Percentiles rank a stretch among this genome's conserved stretches.
Conservation (phyloP, 345 rosid genomes). For the Tarenaya hassleriana region DNA sequence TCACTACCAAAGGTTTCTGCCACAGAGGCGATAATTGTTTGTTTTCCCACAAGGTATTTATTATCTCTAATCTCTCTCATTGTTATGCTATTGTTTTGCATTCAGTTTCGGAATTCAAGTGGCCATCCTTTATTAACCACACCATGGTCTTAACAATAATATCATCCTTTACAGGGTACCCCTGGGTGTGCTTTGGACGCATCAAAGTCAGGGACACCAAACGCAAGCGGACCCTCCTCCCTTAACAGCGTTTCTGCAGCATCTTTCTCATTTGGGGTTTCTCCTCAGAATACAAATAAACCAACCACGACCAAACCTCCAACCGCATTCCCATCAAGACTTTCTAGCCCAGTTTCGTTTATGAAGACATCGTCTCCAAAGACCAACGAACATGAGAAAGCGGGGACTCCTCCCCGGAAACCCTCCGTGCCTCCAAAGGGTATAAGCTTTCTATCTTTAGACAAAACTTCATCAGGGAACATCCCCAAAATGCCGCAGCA, state of each 20-base stretch:
- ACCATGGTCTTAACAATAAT: slow-evolving; percentile 3
- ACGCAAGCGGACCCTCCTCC: slow-evolving; percentile 17
- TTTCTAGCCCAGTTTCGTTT: slow-evolving; percentile 19
- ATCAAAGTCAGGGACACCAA: neutral
- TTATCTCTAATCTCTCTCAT: too few species aligned
- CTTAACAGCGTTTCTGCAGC: slow-evolving; percentile 18
- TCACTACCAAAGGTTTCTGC: slow-evolving; percentile 51
- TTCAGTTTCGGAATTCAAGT: too few species aligned
- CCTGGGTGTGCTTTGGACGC: slow-evolving; percentile 21
- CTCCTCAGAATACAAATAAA: slow-evolving; percentile 21
- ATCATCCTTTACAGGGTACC: slow-evolving; percentile 21
- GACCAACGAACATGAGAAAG: slow-evolving; percentile 20
- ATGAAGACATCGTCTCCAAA: slow-evolving; percentile 22
- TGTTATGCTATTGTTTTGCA: too few species aligned
- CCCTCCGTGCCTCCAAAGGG: slow-evolving; percentile 31
- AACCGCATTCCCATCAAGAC: slow-evolving; percentile 23
- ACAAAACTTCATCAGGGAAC: slow-evolving; percentile 32
- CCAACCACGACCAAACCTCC: slow-evolving; percentile 25
- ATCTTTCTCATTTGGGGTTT: slow-evolving; percentile 3
- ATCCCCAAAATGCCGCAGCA: slow-evolving; percentile 16
- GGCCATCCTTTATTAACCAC: too few species aligned
- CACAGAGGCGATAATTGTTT: slow-evolving; percentile 61
- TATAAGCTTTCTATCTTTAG: slow-evolving; percentile 48
- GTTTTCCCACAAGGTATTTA: slow-evolving; percentile 78
- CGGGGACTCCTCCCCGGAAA: slow-evolving; percentile 21